A percentile compares a stretch with the other conserved stretches of the same genome.
Evolutionary conservation across 2,329 filamentous ascomycete species (phyloP).

Genomic region (Ascosphaera apis): DNA sequence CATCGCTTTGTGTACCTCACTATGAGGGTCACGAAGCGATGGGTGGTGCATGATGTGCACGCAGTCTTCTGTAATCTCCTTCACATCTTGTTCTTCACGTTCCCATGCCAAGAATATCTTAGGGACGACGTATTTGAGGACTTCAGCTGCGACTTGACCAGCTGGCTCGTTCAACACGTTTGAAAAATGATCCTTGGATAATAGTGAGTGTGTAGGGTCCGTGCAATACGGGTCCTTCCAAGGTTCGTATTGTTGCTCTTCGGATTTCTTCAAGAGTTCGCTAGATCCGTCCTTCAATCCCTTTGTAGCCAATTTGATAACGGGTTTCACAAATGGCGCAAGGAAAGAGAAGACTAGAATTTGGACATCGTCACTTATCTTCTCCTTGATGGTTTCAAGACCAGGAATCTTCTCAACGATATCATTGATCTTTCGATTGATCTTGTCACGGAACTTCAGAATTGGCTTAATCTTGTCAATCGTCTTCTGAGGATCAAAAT

Average conservation of each 20-base stretch:
- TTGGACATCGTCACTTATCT: conserved; percentile 79
- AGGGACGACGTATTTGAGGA: conserved; percentile 70
- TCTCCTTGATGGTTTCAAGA: conserved; percentile 70
- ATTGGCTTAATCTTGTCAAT: conserved; percentile 80
- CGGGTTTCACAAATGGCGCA: conserved; percentile 73
- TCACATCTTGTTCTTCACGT: conserved; percentile 55
- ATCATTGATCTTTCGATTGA: conserved; percentile 65
- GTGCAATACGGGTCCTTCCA: conserved; percentile 56
- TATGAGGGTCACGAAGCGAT: conserved; percentile 46
- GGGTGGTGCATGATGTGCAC: conserved; percentile 79
- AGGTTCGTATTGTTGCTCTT: conserved; percentile 53
- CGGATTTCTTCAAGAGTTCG: conserved; percentile 41
- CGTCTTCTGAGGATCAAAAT: conserved; percentile 58
- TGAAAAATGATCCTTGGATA: conserved; percentile 68
- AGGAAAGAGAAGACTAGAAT: conserved; percentile 78
- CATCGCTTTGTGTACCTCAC: conserved; percentile 74
- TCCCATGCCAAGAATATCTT: conserved; percentile 86
- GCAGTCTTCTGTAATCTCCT: conserved; percentile 65
- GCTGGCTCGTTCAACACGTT: conserved; percentile 57
- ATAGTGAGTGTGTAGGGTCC: conserved; percentile 60
- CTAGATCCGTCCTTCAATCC: conserved; percentile 69
- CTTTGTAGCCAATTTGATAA: conserved; percentile 71
- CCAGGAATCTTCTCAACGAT: conserved; percentile 84
- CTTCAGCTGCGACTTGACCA: conserved; percentile 47
- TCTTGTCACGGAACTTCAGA: conserved; percentile 76